Conservation (phyloP, 2,329 filamentous ascomycete genomes). For the Alternaria metachromatica region DNA sequence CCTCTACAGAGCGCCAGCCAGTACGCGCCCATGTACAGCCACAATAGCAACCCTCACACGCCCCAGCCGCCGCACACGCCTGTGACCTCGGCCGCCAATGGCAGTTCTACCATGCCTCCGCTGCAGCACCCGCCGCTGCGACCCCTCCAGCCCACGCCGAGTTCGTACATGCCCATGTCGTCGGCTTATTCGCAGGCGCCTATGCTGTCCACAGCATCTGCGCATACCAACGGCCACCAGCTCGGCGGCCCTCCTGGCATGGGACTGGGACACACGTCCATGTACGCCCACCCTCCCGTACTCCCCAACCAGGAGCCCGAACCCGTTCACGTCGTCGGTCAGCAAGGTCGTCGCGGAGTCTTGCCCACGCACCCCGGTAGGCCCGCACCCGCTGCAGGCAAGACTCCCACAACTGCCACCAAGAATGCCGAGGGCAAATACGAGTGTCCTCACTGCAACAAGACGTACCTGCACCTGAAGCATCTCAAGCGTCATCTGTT, state of each 20-base stretch:
- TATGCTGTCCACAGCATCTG: conserved; percentile 41
- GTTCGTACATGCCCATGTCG: conserved; percentile 41
- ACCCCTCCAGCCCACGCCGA: conserved; percentile 48
- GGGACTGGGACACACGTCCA: conserved; percentile 45
- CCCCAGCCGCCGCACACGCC: conserved; percentile 47
- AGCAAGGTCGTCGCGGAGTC: conserved; percentile 89
- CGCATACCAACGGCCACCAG: conserved; percentile 44
- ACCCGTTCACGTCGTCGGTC: conserved; percentile 91
- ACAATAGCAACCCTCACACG: conserved; percentile 49
- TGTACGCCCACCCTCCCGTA: conserved; percentile 47
- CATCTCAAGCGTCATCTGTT: conserved; percentile 96
- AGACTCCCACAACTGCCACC: conserved; percentile 84
- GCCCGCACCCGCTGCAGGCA: conserved; percentile 78
- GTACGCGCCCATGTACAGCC: conserved; percentile 44
- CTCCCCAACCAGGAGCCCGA: conserved; percentile 57
- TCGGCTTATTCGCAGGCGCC: conserved; percentile 46
- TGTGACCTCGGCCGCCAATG: conserved; percentile 39
- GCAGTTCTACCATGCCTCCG: conserved; percentile 41
- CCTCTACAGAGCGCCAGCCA: conserved; percentile 42
- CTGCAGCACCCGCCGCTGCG: conserved; percentile 48
- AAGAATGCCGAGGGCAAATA: conserved; percentile 99
- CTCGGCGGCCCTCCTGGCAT: conserved; percentile 49
- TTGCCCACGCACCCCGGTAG: conserved; percentile 88
- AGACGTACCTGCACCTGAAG: conserved; percentile 97
- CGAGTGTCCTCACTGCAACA: conserved; percentile 96